Percentiles rank a stretch among this genome's conserved stretches.
phyloP scores from a whole-genome alignment of 495 filamentous ascomycete genomes.

The Podospora pseudoanserina region DNA sequence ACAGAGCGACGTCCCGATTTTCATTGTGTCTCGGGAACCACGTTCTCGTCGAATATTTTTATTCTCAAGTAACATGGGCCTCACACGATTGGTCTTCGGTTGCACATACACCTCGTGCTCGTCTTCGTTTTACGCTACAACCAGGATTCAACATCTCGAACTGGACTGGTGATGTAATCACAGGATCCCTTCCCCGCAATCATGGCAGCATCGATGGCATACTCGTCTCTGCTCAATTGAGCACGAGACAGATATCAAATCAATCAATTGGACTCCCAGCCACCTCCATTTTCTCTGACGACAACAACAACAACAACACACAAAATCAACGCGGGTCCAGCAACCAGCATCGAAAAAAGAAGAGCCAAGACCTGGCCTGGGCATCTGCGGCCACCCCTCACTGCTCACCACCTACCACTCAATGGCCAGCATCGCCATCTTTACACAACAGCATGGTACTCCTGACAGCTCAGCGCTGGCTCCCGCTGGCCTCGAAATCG shows the following conservation, averaged over 20 bases:
- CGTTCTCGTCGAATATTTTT: constrained; percentile 16
- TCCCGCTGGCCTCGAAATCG: constrained; percentile 6
- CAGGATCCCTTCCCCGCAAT: not conserved
- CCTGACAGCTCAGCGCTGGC: constrained; percentile 24
- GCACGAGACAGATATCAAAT: not conserved
- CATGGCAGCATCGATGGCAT: not conserved
- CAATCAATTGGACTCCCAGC: constrained; percentile 4
- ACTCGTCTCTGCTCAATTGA: not conserved
- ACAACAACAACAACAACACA: not conserved
- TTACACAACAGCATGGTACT: constrained; percentile 25
- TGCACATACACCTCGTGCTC: not conserved
- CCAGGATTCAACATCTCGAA: not conserved
- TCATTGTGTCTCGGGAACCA: constrained; percentile 17
- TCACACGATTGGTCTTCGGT: constrained; percentile 1
- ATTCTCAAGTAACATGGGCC: not conserved
- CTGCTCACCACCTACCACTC: constrained; percentile 8
- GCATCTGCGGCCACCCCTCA: constrained; percentile 28
- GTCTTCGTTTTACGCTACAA: not conserved
- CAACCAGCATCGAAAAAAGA: not conserved
- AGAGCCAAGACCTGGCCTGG: constrained; percentile 24
- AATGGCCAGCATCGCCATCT: constrained; percentile 4
- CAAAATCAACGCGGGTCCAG: not conserved
- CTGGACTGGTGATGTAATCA: not conserved
- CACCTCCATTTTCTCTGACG: constrained; percentile 9
- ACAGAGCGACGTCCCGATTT: constrained; percentile 10